Evolutionary conservation across 768 basidiomycete genomes (phyloP).

Genomic region (Suillus bovinus): DNA sequence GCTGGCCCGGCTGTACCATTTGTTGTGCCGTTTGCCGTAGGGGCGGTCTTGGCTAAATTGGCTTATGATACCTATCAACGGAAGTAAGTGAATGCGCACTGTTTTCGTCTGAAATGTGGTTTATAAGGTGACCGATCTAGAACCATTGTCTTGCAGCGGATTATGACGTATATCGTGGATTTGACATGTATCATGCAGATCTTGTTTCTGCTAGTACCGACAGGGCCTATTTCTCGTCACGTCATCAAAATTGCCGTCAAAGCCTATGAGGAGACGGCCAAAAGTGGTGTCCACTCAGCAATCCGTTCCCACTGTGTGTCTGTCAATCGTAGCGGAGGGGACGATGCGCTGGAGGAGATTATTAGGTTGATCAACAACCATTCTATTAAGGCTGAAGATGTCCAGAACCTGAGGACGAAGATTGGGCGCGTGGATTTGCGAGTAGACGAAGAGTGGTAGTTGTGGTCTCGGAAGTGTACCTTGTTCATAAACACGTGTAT

Average conservation of each 20-base stretch:
- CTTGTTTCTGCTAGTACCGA: constrained; percentile 16
- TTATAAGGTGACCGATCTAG: background rate
- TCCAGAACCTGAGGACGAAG: constrained; percentile 5
- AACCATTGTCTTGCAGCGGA: constrained; percentile 10
- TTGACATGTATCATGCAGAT: constrained; percentile 26
- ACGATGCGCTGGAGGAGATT: constrained; percentile 9
- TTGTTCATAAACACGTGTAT: too few relatives aligned
- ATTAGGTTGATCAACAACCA: constrained; percentile 5
- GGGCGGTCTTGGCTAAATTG: constrained; percentile 4
- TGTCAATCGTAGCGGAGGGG: constrained; percentile 1
- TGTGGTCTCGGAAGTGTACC: too few relatives aligned
- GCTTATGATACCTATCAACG: constrained; percentile 9
- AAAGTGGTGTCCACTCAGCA: constrained; percentile 3
- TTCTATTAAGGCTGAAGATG: constrained; percentile 9
- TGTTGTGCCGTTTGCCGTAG: constrained; percentile 3
- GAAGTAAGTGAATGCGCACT: constrained; percentile 2
- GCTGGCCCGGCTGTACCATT: constrained; percentile 1
- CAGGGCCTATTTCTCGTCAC: constrained; percentile 7
- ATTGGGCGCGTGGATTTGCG: constrained; percentile 1
- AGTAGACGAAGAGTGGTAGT: constrained; percentile 4
- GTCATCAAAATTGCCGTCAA: constrained; percentile 9
- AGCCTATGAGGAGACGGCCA: constrained; percentile 9
- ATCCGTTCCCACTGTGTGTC: background rate
- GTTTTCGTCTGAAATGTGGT: background rate
- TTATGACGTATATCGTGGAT: constrained; percentile 29